Evolutionary conservation across 2,329 filamentous ascomycete genomes (phyloP), one percentile per base, ranked within the genome.

Genomic region (Trichophyton mentagrophytes): DNA sequence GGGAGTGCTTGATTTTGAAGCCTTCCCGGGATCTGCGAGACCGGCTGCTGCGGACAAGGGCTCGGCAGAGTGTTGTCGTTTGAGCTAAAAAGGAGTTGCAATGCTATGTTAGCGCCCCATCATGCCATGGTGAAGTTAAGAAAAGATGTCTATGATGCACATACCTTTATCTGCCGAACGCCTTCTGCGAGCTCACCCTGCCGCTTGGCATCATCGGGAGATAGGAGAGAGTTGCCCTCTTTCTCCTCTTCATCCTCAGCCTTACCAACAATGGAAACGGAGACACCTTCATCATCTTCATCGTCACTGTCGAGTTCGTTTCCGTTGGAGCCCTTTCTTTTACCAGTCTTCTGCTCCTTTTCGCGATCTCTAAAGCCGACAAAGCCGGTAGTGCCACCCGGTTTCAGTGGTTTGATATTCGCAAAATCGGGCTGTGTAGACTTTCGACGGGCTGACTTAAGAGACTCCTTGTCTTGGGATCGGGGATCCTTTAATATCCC

Each of bases 361-460:
- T 83, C 80, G 61, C 80, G 79, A 64, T 95, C 90, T 60, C 92
- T 84, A 77, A 96, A 96, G 13, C 88, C 84, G 2, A 90, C 86
- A 72, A 96, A 97, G 40, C 91, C 91, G 56, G 95, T 89, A 0
- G 90, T 92, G 27, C 91, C 90, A n/a, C 84, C 84, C 2, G 88
- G 82, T 72, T 95, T 95, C 22, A 97, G 79, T 0, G 91, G 90
- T 2, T 87, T 88, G 8, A 97, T 80, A 61, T 82, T 90, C 13
- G 89, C 86, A 69, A 97, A 92, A 74, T 96, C 90, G 0, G 91
- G 81, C 67, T 90, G 88, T 6, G 86, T 82, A 2, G 90, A 95
- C 67, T 90, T 86, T 67, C 91, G 82, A 74, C 95, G 95, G n/a
- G 77, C 74, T 6, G 81, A 79, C 44, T 78, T 78, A 0, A 84